Base-by-base conservation (phyloP, 2,329 filamentous ascomycete species). In the Pestalotiopsis sp. region DNA sequence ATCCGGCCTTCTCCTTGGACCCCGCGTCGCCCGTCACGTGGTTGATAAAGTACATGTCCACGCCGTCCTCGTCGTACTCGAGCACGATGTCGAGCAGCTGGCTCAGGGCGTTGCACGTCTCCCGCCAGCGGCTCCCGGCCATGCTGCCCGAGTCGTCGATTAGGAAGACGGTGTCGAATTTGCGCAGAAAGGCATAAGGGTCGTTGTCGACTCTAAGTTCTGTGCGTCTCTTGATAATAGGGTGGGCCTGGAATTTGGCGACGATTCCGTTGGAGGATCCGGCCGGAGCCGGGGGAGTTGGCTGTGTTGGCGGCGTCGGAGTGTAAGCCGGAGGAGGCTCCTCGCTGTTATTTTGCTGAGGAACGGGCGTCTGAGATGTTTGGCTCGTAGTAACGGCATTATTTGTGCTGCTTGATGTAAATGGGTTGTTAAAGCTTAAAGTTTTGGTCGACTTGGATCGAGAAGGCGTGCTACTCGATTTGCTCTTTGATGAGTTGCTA, bases 131-230 rank as follows among this genome's bases (percentile, higher is more conserved):
- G n/a, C 83, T 77, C 17, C 92, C 93, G 1, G 84, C 83, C 95
- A 98, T 98, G 74, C 92, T 95, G 4, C 90, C 89, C n/a, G 91
- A 94, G 83, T 98, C 95, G 77, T 98, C 95, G 76, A 98, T 94
- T 1, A 98, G 82, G 78, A 98, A 95, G 68, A 95, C 82, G 39
- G 94, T 98, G 81, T 98, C 94, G 77, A 97, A 98, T 17, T 85
- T 85, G 57, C 82, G 79, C 4, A 98, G 89, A 77, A 97, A 97
- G 2, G 90, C 87, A 77, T 76, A 76, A 2, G 73, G 72, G 59
- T 78, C 73, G 23, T 74, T 71, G 4, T 41, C 61, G 1, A 63
- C 67, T 4, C 52, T 61, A 12, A 63, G 58, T 4, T 17, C 66
- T 23, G 7, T 20, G 2, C 41, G 56, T 20, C 25, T 45, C 49